phyloP scores from a whole-genome alignment of 1,284 basidiomycete species.

The Wolfiporia cocos region DNA sequence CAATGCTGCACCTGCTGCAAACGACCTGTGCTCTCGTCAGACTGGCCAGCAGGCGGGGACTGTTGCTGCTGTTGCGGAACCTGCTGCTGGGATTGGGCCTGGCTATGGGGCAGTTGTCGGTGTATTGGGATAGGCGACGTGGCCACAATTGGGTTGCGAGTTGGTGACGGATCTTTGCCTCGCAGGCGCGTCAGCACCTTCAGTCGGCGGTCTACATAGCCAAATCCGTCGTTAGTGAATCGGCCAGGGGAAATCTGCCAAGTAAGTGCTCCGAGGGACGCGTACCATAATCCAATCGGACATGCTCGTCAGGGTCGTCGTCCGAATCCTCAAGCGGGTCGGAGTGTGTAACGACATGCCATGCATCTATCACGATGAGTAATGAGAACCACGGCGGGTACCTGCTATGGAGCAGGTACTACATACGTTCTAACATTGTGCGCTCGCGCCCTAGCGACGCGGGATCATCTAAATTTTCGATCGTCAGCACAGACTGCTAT shows the following conservation, averaged over 20 bases:
- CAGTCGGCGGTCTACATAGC: slow-evolving; percentile 25
- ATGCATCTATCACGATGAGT: slow-evolving; percentile 46
- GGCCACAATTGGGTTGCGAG: no score
- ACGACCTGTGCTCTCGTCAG: slow-evolving; percentile 13
- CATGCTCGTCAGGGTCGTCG: slow-evolving; percentile 61
- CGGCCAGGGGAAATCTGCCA: slow-evolving; percentile 1
- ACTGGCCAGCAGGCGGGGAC: slow-evolving; percentile 7
- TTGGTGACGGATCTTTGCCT: slow-evolving; percentile 27
- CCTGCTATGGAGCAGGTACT: not conserved
- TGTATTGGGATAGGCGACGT: slow-evolving; percentile 7
- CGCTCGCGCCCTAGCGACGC: slow-evolving; percentile 19
- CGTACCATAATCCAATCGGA: slow-evolving; percentile 60
- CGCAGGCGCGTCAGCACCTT: slow-evolving; percentile 32
- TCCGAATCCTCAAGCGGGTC: slow-evolving; percentile 71
- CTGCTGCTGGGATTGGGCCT: not conserved
- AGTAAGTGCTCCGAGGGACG: slow-evolving; percentile 7
- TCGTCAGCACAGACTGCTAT: no score
- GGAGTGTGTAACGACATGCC: slow-evolving; percentile 53
- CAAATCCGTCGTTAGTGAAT: not conserved
- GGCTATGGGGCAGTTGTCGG: not conserved
- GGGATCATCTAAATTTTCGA: no score
- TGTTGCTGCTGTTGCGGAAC: slow-evolving; percentile 1
- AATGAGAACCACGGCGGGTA: slow-evolving; percentile 1
- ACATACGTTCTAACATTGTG: slow-evolving; percentile 27
- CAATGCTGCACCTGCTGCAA: slow-evolving; percentile 22